A percentile compares a stretch with the other conserved stretches of the same genome.
These are phyloP conservation scores for Magnaporthiopsis rhizophila DNA, from an alignment of 2,329 filamentous ascomycete genomes.

Conservation along the genomic window DNA sequence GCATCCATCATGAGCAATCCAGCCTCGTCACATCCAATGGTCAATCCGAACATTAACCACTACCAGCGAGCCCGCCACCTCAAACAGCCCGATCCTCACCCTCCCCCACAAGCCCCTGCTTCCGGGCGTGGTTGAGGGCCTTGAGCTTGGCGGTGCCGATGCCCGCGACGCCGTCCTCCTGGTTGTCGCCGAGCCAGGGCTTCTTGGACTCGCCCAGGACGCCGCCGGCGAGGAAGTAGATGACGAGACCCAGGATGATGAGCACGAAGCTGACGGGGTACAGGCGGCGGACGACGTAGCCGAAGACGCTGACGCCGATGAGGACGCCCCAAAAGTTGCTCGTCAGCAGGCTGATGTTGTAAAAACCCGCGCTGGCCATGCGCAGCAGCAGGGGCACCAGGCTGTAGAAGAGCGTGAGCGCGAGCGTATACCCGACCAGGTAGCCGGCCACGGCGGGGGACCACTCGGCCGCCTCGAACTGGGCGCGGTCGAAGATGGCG, in stretches of 20 bases:
- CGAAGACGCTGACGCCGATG: slow-evolving; percentile 83
- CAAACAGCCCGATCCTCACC: slow-evolving; percentile 6
- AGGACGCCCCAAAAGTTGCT: slow-evolving; percentile 96
- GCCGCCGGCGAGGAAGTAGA: slow-evolving; percentile 81
- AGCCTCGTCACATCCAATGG: background rate
- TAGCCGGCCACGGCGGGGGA: slow-evolving; percentile 67
- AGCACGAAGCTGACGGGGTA: slow-evolving; percentile 94
- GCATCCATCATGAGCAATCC: background rate
- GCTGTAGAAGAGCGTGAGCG: slow-evolving; percentile 77
- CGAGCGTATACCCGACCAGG: slow-evolving; percentile 81
- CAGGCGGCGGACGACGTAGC: slow-evolving; percentile 72
- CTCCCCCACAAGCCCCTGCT: slow-evolving; percentile 22
- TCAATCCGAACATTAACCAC: no score
- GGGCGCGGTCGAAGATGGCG: slow-evolving; percentile 78
- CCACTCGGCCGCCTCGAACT: slow-evolving; percentile 60
- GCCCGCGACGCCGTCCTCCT: slow-evolving; percentile 72
- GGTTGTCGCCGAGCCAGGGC: slow-evolving; percentile 85
- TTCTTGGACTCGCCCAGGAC: slow-evolving; percentile 83
- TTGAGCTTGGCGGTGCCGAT: slow-evolving; percentile 78
- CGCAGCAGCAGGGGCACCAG: slow-evolving; percentile 82
- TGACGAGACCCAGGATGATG: slow-evolving; percentile 76
- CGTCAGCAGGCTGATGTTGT: slow-evolving; percentile 90
- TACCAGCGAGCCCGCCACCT: background rate
- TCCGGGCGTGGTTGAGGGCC: slow-evolving; percentile 51
- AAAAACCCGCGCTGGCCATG: slow-evolving; percentile 85